Evolutionary conservation across 192 early-diverging fungal genomes (phyloP).

Genomic region (Allomyces macrogynus): DNA sequence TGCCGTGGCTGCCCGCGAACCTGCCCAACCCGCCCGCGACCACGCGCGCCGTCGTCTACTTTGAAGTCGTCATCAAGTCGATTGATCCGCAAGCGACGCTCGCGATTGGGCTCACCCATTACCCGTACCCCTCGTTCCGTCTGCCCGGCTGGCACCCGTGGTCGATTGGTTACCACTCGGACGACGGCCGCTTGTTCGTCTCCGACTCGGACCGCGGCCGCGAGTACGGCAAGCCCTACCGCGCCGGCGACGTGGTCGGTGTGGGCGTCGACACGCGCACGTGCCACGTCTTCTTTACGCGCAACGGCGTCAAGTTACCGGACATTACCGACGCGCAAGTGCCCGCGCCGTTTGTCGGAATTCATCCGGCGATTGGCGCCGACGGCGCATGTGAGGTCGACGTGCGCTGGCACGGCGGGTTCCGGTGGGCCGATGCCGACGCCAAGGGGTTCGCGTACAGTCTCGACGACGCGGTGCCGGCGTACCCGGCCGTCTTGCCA

Average conservation of each 20-base stretch:
- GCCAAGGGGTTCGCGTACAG: neutral
- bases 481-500: neutral
- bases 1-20: no score
- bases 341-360: neutral
- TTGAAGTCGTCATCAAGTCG: neutral
- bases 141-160: constrained; percentile 24
- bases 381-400: constrained; percentile 8
- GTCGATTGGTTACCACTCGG: constrained; percentile 18
- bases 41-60: neutral
- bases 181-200: constrained; percentile 22
- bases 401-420: neutral
- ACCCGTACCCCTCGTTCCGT: constrained; percentile 18
- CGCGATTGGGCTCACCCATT: constrained; percentile 14
- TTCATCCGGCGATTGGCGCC: constrained; percentile 8
- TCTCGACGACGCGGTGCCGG: neutral
- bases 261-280: constrained; percentile 9
- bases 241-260: constrained; percentile 14
- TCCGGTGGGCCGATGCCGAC: neutral
- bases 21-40: no score
- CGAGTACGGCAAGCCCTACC: constrained; percentile 2
- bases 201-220: constrained; percentile 10
- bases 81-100: constrained; percentile 1
- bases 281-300: constrained; percentile 9
- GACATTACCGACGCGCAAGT: neutral
- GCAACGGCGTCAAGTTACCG: constrained; percentile 1